Evolutionary conservation across 768 basidiomycete genomes (phyloP), one percentile per base, ranked within the genome.

Genomic region (Lentinus brumalis): DNA sequence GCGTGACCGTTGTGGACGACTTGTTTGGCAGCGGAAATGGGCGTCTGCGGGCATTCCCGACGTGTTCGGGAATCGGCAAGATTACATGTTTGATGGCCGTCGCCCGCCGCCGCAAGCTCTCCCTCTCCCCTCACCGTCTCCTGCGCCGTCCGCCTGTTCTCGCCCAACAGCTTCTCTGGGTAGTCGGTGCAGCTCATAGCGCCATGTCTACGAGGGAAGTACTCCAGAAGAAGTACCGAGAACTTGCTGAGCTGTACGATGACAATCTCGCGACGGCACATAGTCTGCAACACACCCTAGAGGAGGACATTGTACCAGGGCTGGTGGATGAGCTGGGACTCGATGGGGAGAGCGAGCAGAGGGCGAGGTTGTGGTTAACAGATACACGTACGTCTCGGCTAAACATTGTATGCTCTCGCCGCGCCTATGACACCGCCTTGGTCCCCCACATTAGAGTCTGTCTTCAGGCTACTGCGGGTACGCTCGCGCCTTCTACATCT

Each of bases 361-460:
- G 83, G 82, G 81, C 83, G 30, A 77, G 71, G 40, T 80, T 83
- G 69, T 92, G 87, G 88, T 73, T 90, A 35, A 74, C 77, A 32
- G 89, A 92, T 77, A 82, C 80, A 49, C 76, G 89, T 90, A 31
- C 44, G 45, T 15, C 31, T 35, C 35, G 26, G 53, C 41, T 45
- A n/a, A 31, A n/a, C 9, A 38, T n/a, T 26, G 14, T 40, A 11
- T 53, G 5, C 7, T 21, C 38, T 40, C 47, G 18, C 18, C 39
- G 4, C n/a, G 21, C 15, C 5, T 51, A 21, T 31, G 38, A 54
- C 31, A 42, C 32, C 44, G 39, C 39, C 18, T 44, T 5, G 4
- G 18, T 21, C 56, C 21, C n/a, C 16, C 35, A 18, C 30, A 21
- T 7, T 47, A 73, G 75, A 64, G n/a, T 71, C 73, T 8, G 62